A percentile compares a stretch with the other conserved stretches of the same genome.
These are phyloP conservation scores for Wickerhamiella occidentalis DNA, from an alignment of 805 yeast species.

Conservation along the genomic window DNA sequence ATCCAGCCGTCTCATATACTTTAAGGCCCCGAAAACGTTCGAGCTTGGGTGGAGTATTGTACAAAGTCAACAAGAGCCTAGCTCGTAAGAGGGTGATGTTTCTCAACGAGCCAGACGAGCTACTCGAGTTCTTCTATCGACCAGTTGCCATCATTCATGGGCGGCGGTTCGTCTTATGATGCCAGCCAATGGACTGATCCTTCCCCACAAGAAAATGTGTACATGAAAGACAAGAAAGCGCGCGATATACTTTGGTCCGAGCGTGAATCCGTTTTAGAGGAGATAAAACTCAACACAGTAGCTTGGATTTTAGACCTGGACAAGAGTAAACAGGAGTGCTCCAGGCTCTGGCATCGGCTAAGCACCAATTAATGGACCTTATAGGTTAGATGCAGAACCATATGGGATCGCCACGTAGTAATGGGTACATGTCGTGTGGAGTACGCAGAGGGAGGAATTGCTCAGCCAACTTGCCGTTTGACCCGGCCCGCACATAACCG, in stretches of 20 bases:
- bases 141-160: slow-evolving; percentile 1
- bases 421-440: background rate
- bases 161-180: background rate
- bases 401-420: background rate
- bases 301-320: no score
- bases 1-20: background rate
- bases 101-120: background rate
- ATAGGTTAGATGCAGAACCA: background rate
- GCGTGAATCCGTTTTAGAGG: background rate
- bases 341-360: no score
- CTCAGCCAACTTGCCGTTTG: background rate
- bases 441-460: background rate
- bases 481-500: background rate
- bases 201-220: background rate
- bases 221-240: background rate
- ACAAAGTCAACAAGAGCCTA: background rate
- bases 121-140: background rate
- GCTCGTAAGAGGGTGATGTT: slow-evolving; percentile 64
- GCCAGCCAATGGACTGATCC: slow-evolving; percentile 2
- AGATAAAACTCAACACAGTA: no score
- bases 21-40: slow-evolving; percentile 1
- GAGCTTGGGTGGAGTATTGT: background rate
- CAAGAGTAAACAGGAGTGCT: no score
- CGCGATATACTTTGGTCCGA: background rate
- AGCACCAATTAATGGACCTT: background rate